Evolutionary conservation across 106 monocot species (phyloP).

Genomic region (Amphibolis antarctica): DNA sequence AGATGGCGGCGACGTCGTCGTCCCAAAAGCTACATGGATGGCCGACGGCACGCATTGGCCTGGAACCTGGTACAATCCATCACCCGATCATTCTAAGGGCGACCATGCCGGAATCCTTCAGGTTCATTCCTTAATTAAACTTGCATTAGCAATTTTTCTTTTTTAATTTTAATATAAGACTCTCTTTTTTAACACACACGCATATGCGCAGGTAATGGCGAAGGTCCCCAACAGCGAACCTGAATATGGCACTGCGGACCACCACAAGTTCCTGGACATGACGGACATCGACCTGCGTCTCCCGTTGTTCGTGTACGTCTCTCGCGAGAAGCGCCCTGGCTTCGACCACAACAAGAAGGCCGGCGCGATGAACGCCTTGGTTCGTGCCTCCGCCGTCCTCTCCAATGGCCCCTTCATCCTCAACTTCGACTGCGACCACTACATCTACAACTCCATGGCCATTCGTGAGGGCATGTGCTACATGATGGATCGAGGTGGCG

Average conservation of each 20-base stretch:
- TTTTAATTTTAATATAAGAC: too few relatives aligned
- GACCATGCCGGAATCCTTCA: slow-evolving; percentile 91
- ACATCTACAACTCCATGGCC: slow-evolving; percentile 74
- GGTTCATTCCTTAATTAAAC: slow-evolving; percentile 4
- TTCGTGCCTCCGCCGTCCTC: slow-evolving; percentile 76
- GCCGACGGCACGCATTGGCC: slow-evolving; percentile 90
- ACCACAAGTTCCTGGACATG: slow-evolving; percentile 63
- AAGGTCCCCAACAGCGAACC: slow-evolving; percentile 43
- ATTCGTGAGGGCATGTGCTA: slow-evolving; percentile 92
- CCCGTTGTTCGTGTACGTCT: slow-evolving; percentile 79
- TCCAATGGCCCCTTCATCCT: slow-evolving; percentile 97
- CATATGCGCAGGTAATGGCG: slow-evolving; percentile 76
- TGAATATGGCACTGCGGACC: slow-evolving; percentile 34
- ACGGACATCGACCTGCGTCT: slow-evolving; percentile 61
- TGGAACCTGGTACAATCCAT: slow-evolving; percentile 43
- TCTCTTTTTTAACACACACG: too few relatives aligned
- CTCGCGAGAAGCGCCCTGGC: slow-evolving; percentile 70
- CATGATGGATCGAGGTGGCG: slow-evolving; percentile 97
- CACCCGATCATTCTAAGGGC: slow-evolving; percentile 62
- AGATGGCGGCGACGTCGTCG: neutral
- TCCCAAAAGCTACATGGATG: slow-evolving; percentile 71
- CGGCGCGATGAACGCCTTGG: slow-evolving; percentile 91
- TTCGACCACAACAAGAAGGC: slow-evolving; percentile 97
- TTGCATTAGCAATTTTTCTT: too few relatives aligned
- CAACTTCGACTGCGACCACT: slow-evolving; percentile 97